Conservation (phyloP, 352 stramenopile species). For the Globisporangium nunn region DNA sequence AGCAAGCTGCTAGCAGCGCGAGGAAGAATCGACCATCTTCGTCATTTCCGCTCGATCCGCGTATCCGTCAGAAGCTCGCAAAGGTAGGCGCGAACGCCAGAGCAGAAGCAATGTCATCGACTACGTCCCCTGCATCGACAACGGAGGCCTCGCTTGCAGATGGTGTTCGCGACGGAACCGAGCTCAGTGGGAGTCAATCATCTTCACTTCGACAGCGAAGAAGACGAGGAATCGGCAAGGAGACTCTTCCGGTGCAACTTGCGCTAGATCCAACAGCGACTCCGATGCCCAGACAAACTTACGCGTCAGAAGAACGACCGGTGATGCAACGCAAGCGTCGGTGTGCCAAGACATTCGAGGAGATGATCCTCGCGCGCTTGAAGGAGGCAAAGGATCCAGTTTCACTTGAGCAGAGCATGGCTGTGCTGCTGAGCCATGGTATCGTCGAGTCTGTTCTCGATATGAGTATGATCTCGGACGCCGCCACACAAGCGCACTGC, state of each 20-base stretch:
- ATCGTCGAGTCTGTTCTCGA: constrained; percentile 59
- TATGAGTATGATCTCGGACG: constrained; percentile 36
- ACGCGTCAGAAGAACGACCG: constrained; percentile 16
- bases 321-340: constrained; percentile 51
- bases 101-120: neutral
- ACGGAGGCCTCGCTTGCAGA: neutral
- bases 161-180: neutral
- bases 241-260: neutral
- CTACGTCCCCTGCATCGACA: neutral
- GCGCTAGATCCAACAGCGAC: neutral
- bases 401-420: constrained; percentile 15
- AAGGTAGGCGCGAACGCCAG: constrained; percentile 7
- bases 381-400: constrained; percentile 11
- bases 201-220: neutral
- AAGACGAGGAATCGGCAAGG: neutral
- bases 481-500: constrained; percentile 48
- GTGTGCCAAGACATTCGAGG: constrained; percentile 70
- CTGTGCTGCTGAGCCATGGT: constrained; percentile 45
- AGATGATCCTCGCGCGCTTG: constrained; percentile 56
- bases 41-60: constrained; percentile 11
- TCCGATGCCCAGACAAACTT: constrained; percentile 2
- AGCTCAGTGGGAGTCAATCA: neutral
- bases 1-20: neutral
- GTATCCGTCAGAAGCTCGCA: constrained; percentile 8
- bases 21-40: constrained; percentile 14